A percentile compares a stretch with the other conserved stretches of the same genome.
These are phyloP conservation scores for Pleurotus ostreatus DNA, from an alignment of 768 basidiomycete genomes.

Conservation along the genomic window DNA sequence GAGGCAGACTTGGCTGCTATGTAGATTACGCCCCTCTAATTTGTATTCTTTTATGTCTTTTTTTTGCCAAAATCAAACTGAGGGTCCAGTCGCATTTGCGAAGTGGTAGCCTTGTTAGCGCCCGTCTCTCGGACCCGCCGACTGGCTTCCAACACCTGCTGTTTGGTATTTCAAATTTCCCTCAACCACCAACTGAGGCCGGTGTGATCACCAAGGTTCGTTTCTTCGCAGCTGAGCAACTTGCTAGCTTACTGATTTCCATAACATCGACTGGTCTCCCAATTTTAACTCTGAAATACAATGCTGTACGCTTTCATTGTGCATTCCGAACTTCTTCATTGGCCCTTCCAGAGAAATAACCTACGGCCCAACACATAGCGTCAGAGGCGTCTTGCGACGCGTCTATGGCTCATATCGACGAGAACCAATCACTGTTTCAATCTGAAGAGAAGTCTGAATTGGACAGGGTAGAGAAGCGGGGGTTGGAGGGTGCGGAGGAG, in stretches of 20 bases:
- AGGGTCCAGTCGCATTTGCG: too few relatives aligned
- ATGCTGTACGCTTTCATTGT: constrained; percentile 8
- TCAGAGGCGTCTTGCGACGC: constrained; percentile 65
- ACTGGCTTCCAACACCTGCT: not conserved
- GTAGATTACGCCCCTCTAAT: not conserved
- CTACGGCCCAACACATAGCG: constrained; percentile 17
- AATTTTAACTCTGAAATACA: not conserved
- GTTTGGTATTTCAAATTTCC: not conserved
- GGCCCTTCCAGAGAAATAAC: constrained; percentile 13
- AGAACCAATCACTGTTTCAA: constrained; percentile 36
- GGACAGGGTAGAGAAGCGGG: constrained; percentile 34
- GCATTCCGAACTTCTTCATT: constrained; percentile 3
- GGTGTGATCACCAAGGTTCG: not conserved
- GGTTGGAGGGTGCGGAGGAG: constrained; percentile 21
- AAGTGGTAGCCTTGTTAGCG: not conserved
- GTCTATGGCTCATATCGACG: constrained; percentile 76
- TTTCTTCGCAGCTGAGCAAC: not conserved
- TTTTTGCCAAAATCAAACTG: not conserved
- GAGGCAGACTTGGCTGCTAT: constrained; percentile 56
- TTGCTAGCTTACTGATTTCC: not conserved
- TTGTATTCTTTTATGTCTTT: not conserved
- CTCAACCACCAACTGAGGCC: not conserved
- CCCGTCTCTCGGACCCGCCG: not conserved
- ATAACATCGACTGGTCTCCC: too few relatives aligned
- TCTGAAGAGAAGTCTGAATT: constrained; percentile 25